Evolutionary conservation across 306 rosid genomes (phyloP).

Genomic region (Cicer cuneatum): DNA sequence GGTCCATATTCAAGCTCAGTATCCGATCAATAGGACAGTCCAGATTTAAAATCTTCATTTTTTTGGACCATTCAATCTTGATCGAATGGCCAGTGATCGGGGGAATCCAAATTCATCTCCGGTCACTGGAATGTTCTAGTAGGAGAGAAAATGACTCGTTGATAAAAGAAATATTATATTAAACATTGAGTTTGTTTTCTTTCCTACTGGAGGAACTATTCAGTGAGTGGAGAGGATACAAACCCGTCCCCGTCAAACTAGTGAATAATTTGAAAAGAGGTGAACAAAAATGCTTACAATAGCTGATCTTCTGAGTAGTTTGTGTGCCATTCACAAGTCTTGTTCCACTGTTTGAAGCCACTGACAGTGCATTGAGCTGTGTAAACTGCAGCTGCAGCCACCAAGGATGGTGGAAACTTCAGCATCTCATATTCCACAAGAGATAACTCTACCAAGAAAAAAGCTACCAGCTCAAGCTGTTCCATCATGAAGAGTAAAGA

Average conservation of each 20-base stretch:
- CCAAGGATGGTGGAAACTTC: constrained; percentile 75
- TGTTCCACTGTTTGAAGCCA: constrained; percentile 74
- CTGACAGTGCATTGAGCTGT: constrained; percentile 71
- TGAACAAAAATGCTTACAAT: constrained; percentile 55
- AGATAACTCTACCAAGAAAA: constrained; percentile 92
- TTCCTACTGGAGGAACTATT: too few species aligned
- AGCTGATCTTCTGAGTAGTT: constrained; percentile 81
- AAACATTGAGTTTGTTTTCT: too few species aligned
- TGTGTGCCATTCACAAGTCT: constrained; percentile 87
- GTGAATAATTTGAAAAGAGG: constrained; percentile 16
- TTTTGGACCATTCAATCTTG: too few species aligned
- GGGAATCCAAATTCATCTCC: too few species aligned
- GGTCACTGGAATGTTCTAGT: too few species aligned
- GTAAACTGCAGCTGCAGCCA: constrained; percentile 88
- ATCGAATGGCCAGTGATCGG: too few species aligned
- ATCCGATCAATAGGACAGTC: too few species aligned
- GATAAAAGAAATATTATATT: too few species aligned
- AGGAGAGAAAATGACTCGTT: too few species aligned
- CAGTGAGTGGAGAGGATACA: too few species aligned
- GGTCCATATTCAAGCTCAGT: too few species aligned
- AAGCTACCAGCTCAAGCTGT: constrained; percentile 79
- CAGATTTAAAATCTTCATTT: too few species aligned
- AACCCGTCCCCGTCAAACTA: background rate
- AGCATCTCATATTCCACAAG: constrained; percentile 92
- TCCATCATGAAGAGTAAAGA: constrained; percentile 11